A percentile compares a stretch with the other conserved stretches of the same genome.
phyloP scores from a whole-genome alignment of 2,329 filamentous ascomycete genomes.

The Neofusicoccum kwambonambiense region DNA sequence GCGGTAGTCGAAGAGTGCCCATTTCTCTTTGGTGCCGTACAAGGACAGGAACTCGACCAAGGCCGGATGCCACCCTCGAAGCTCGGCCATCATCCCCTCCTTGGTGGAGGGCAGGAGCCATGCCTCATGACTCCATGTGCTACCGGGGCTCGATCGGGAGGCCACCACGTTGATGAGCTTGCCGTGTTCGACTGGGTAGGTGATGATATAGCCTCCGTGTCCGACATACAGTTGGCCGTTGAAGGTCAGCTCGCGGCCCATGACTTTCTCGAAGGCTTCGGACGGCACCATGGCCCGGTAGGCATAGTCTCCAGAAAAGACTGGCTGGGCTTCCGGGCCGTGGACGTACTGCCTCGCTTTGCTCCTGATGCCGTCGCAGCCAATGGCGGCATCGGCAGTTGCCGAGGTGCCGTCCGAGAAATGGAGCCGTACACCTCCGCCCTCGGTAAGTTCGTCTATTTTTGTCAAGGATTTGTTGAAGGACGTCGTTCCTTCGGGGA shows the following conservation, averaged over 20 bases:
- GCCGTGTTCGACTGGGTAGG: slow-evolving; percentile 18
- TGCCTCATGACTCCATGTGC: slow-evolving; percentile 19
- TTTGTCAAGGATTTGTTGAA: slow-evolving; percentile 25
- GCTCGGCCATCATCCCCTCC: slow-evolving; percentile 24
- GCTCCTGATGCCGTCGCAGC: slow-evolving; percentile 24
- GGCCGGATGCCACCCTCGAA: slow-evolving; percentile 22
- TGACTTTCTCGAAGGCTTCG: background rate
- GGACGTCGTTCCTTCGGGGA: slow-evolving; percentile 23
- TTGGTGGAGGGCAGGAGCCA: slow-evolving; percentile 22
- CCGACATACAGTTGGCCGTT: slow-evolving; percentile 17
- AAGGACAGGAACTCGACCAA: slow-evolving; percentile 22
- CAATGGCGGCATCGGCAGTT: slow-evolving; percentile 8
- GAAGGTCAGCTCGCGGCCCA: slow-evolving; percentile 16
- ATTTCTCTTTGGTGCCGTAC: slow-evolving; percentile 43
- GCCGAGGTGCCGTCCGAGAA: slow-evolving; percentile 18
- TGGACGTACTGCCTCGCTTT: slow-evolving; percentile 11
- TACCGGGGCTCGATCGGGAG: background rate
- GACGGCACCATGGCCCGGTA: slow-evolving; percentile 18
- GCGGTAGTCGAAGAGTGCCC: slow-evolving; percentile 57
- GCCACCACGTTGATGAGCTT: slow-evolving; percentile 16
- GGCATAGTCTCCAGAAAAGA: slow-evolving; percentile 8
- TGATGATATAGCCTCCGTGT: slow-evolving; percentile 14
- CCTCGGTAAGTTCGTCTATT: slow-evolving; percentile 21
- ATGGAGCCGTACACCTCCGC: slow-evolving; percentile 18
- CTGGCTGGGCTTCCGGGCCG: background rate